Percentiles rank a stretch among this genome's conserved stretches.
These are phyloP conservation scores for Apiospora sp. DNA, from an alignment of 2,329 filamentous ascomycete species.

Conservation along the genomic window DNA sequence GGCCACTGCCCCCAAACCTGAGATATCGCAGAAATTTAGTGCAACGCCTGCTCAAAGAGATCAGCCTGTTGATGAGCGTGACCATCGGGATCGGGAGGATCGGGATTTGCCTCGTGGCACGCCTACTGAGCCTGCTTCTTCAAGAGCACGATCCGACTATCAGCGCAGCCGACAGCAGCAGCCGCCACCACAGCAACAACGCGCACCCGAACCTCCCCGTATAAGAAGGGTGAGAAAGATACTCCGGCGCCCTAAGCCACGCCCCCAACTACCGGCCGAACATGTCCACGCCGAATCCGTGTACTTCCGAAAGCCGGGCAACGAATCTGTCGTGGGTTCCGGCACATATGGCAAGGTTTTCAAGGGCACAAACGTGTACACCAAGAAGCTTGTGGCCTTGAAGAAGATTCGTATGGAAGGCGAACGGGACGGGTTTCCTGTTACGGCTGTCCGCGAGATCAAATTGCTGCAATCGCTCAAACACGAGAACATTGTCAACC, in stretches of 20 bases:
- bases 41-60: conserved; percentile 62
- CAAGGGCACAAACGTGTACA: conserved; percentile 93
- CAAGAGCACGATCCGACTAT: conserved; percentile 40
- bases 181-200: conserved; percentile 22
- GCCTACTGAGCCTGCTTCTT: conserved; percentile 43
- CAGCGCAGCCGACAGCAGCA: conserved; percentile 37
- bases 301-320: conserved; percentile 94
- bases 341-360: conserved; percentile 97
- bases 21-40: conserved; percentile 75
- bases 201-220: conserved; percentile 50
- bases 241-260: conserved; percentile 74
- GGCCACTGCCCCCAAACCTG: conserved; percentile 66
- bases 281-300: conserved; percentile 85
- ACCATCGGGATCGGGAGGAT: conserved; percentile 34
- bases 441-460: conserved; percentile 90
- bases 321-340: conserved; percentile 94
- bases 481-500: conserved; percentile 81
- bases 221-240: conserved; percentile 72
- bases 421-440: conserved; percentile 88
- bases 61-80: conserved; percentile 49
- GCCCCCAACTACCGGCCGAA: conserved; percentile 79
- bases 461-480: conserved; percentile 88
- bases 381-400: conserved; percentile 80
- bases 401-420: conserved; percentile 96
- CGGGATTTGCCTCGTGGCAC: conserved; percentile 42